Evolutionary conservation across 1,139 yeast genomes (phyloP), one percentile per base, ranked within the genome.

Genomic region (Petasospora fabianii): DNA sequence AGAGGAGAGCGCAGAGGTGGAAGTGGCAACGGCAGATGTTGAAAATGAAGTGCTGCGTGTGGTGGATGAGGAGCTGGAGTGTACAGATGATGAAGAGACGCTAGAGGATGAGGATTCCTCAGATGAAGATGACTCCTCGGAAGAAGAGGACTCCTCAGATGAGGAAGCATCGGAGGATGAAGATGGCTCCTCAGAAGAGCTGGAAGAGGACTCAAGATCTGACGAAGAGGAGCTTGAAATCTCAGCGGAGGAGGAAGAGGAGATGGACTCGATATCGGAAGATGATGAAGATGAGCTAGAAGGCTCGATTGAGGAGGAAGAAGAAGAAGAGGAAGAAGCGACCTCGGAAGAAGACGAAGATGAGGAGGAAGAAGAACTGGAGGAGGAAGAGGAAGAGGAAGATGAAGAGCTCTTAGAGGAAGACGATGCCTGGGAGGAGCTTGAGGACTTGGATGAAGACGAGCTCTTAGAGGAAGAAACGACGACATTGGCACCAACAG

Each of bases 401-500:
- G 43, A 30, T n/a, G 38, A 21, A 22, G 51, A 39, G 16, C 44
- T 34, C 20, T 49, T 14, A 32, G 29, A 50, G 31, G 43, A 14
- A 9, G 44, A 49, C 12, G 13, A 47, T 24, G 18, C 46, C 13
- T 46, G 22, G 13, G 45, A 22, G 8, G 54, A 30, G 8, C 10
- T 20, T 20, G 22, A 20, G 10, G 19, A 47, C 12, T 46, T 24
- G 14, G 45, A 21, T 9, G 54, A 30, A 6, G 50, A 19, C 19
- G 49, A 27, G 2, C 13, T 27, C 13, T 9, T 20, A 20, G 27
- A 47, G 8, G 68, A 48, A 13, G 64, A 46, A 3, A 38, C 35
- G 66, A 48, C 24, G 62, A 44, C 30, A 62, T 59, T 47, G 26
- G 65, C 62, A 42, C 66, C 66, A 35, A 55, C 66, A 45, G 68